phyloP scores from a whole-genome alignment of 2,329 filamentous ascomycete species.

The Talaromyces sp. region DNA sequence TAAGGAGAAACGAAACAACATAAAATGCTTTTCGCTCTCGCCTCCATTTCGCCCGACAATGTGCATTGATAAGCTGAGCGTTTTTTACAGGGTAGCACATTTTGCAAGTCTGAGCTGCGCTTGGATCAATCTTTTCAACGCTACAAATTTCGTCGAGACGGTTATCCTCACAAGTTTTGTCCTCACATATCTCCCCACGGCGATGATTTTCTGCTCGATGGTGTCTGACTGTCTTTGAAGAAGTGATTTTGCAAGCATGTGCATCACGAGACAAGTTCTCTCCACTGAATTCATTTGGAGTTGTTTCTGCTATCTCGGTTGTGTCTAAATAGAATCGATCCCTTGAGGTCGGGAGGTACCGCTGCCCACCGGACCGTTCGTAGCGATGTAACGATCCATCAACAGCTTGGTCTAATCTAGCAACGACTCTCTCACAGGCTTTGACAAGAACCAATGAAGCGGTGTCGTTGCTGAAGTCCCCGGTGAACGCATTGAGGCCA shows the following conservation, averaged over 20 bases:
- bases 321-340: background rate
- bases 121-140: constrained; percentile 4
- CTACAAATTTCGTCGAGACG: constrained; percentile 18
- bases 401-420: background rate
- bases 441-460: background rate
- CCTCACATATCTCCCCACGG: constrained; percentile 17
- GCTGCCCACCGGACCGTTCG: background rate
- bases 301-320: background rate
- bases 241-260: background rate
- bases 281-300: background rate
- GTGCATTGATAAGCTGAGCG: constrained; percentile 14
- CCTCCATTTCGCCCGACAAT: constrained; percentile 19
- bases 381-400: background rate
- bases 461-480: background rate
- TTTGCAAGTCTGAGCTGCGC: constrained; percentile 17
- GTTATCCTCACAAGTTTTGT: constrained; percentile 17
- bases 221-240: background rate
- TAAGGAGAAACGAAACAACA: constrained; percentile 19
- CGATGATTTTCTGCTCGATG: background rate
- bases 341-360: background rate
- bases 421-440: constrained; percentile 10
- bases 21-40: constrained; percentile 20
- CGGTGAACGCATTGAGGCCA: background rate
- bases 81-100: constrained; percentile 21
- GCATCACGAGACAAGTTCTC: background rate